Evolutionary conservation across 352 stramenopile genomes (phyloP).

Genomic region (Hyaloperonospora brassicae): DNA sequence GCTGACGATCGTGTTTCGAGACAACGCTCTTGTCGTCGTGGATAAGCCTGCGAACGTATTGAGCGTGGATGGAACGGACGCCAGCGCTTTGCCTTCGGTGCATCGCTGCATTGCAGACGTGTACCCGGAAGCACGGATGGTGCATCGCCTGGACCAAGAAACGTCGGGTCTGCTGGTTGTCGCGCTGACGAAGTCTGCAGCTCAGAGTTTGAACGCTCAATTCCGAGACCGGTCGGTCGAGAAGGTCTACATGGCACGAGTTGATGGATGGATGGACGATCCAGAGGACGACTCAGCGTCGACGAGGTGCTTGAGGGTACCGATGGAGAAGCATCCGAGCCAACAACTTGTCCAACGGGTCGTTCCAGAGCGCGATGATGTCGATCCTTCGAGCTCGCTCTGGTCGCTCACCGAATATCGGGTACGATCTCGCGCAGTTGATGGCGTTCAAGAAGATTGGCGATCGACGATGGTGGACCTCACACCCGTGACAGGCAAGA

Average conservation of each 20-base stretch:
- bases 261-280: conserved; percentile 33
- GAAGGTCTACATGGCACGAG: conserved; percentile 55
- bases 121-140: conserved; percentile 53
- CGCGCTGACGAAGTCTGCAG: conserved; percentile 47
- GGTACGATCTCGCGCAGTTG: conserved; percentile 10
- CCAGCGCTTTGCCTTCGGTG: conserved; percentile 31
- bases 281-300: conserved; percentile 7
- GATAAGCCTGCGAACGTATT: conserved; percentile 51
- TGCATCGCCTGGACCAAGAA: conserved; percentile 72
- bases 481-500: conserved; percentile 73
- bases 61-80: conserved; percentile 46
- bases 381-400: conserved; percentile 19
- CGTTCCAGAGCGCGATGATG: conserved; percentile 19
- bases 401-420: conserved; percentile 34
- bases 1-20: conserved; percentile 41
- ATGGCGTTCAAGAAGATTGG: conserved; percentile 1
- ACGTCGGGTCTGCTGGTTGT: conserved; percentile 67
- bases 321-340: conserved; percentile 45
- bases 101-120: conserved; percentile 34
- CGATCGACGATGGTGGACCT: conserved; percentile 51
- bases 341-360: conserved; percentile 47
- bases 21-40: conserved; percentile 49
- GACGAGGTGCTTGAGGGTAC: conserved; percentile 30
- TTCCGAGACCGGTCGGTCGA: conserved; percentile 50
- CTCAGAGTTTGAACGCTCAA: conserved; percentile 55